Base-by-base conservation (phyloP, 148 eudicot species). In the Salicornia ramosissima region DNA sequence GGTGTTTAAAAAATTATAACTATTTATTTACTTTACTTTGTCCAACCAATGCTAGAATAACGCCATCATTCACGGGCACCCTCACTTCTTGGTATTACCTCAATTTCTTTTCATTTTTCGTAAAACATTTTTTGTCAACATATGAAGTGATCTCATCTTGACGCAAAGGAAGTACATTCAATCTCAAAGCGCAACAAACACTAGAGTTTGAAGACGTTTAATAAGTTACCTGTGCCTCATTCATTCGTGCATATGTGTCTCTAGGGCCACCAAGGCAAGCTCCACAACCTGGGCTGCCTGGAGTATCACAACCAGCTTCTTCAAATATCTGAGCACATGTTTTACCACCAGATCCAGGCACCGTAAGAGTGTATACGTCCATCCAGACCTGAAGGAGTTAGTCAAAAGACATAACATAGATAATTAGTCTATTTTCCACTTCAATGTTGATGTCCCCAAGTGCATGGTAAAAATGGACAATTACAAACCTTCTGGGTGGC, bases 221-320 rank as follows among this genome's bases (percentile, higher is more conserved):
- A 50, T 13, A 73, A 81, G 91, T 80, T 80, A 82, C 98, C 96
- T 83, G 79, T 59, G 98, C 83, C 74, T 94, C 98, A 67, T 94
- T 94, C 86, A 90, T 79, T 65, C 98, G 97, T 5, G 98, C 98
- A 65, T 94, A 88, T 15, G 98, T 94, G 79, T 94, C 98, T 78
- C 81, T 86, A 16, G 98, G 98, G 55, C 98, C 97, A 65, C 98
- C 97, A 81, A 94, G 81, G 77, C 98, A 94, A 68, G 98, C 98
- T 75, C 97, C 98, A 64, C 98, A 94, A 76, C 88, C 87, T 54
- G 98, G 98, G 80, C 96, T 94, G 13, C 97, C 86, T 39, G 98
- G 98, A 18, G 97, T 88, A 75, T 94, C 98, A 58, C 98, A 94
- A 16, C 98, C 98, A 78, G 98, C 98, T 78, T 88, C 97, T 78